A percentile compares a stretch with the other conserved stretches of the same genome.
These are phyloP conservation scores for Ustilago hordei DNA, from an alignment of 1,284 basidiomycete genomes.

Conservation along the genomic window DNA sequence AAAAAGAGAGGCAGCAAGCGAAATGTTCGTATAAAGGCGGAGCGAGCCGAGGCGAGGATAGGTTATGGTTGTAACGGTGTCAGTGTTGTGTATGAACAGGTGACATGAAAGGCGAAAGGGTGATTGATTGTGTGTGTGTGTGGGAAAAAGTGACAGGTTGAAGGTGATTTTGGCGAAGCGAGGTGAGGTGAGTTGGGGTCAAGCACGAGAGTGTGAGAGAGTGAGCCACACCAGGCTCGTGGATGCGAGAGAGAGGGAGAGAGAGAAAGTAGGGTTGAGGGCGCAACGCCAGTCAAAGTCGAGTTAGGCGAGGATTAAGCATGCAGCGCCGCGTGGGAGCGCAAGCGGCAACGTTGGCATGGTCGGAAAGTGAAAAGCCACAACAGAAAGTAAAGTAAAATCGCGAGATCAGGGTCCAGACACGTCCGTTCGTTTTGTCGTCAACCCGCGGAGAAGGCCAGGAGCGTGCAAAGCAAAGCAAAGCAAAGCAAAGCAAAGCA, in stretches of 20 bases:
- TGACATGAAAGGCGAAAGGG: background rate
- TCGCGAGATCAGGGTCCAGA: conserved; percentile 13
- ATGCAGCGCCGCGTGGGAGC: conserved; percentile 13
- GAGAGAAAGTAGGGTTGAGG: background rate
- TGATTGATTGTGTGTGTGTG: conserved; percentile 6
- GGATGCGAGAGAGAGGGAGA: background rate
- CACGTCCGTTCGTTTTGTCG: background rate
- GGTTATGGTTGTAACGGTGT: background rate
- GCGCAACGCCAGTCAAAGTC: background rate
- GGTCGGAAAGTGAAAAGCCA: conserved; percentile 2
- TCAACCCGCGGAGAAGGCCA: conserved; percentile 4
- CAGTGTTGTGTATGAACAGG: background rate
- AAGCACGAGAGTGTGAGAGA: background rate
- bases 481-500: background rate
- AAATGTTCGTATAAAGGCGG: background rate
- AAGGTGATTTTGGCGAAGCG: conserved; percentile 5
- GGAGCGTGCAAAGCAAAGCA: background rate
- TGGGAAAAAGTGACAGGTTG: conserved; percentile 11
- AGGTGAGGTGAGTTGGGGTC: conserved; percentile 1
- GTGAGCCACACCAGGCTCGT: conserved; percentile 5
- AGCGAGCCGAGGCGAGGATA: too few species aligned
- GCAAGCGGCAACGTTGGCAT: background rate
- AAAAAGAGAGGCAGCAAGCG: background rate
- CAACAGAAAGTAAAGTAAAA: background rate
- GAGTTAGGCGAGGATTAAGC: conserved; percentile 9